Base-by-base conservation (phyloP, 2,329 filamentous ascomycete species). In the Ceratocystis alfenasii region DNA sequence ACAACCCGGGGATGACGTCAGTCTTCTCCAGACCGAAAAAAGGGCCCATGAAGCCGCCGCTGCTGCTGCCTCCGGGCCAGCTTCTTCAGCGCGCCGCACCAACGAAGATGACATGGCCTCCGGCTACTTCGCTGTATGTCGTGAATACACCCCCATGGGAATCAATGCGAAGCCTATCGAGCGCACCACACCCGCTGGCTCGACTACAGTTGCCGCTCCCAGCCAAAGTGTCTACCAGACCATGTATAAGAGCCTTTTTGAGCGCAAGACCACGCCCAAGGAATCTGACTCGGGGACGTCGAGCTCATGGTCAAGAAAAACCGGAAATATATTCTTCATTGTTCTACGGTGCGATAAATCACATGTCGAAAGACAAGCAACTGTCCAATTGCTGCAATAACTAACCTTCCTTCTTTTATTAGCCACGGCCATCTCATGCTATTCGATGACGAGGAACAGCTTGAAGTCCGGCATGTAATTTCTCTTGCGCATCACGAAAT, bases 171-270 rank as follows among this genome's bases (percentile, higher is more conserved):
- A 93, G 76, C 91, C 92, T 5, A 91, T 93, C 67, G 92, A 96
- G 76, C 84, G 90, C 68, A 84, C 86, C 41, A 93, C 89, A 0
- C 90, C 91, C 5, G 83, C 89, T 12, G 90, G 90, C 20, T 86
- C 88, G 66, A 76, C 83, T 64, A 87, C 88, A 17, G 85, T 94
- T 57, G 84, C 87, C 44, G 80, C 88, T 53, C 88, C 91, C 66
- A 95, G 90, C 72, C 91, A 89, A 66, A 96, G 93, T 74, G 93
- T 99, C 46, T 97, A 97, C 75, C 94, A 97, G 81, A 88, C 88
- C 74, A 96, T 99, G 90, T 99, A 99, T 76, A 82, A 91, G 73
- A 96, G 89, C 74, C 87, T 99, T 68, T 97, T 99, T 74, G 91
- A 96, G 71, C 84, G 93, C 72, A 92, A 87, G 72, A 80, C 77